phyloP scores from a whole-genome alignment of 805 yeast species.

The Kodamaea neixiangensis region DNA sequence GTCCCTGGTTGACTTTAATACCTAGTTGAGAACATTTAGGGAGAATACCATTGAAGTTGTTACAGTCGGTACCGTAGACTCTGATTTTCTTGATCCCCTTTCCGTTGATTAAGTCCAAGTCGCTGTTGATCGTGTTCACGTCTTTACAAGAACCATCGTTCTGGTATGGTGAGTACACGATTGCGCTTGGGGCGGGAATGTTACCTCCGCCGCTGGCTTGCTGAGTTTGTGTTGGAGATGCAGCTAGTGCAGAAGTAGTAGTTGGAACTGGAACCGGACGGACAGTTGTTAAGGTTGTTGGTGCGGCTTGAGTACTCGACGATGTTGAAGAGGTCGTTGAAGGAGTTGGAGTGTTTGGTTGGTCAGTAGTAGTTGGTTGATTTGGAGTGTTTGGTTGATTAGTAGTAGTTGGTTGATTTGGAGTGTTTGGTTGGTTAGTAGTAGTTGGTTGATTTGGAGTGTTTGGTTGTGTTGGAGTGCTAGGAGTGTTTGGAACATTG shows the following conservation, averaged over 20 bases:
- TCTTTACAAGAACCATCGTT: constrained; percentile 69
- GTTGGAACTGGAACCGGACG: constrained; percentile 14
- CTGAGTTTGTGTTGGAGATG: constrained; percentile 16
- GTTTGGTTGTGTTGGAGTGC: background rate
- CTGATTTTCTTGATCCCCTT: constrained; percentile 70
- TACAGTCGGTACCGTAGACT: constrained; percentile 87
- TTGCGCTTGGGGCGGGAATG: constrained; percentile 51
- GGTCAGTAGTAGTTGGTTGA: constrained; percentile 10
- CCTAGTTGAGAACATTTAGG: constrained; percentile 64
- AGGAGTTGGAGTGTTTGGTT: constrained; percentile 11
- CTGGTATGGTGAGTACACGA: constrained; percentile 80
- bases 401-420: constrained; percentile 18
- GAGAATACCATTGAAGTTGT: constrained; percentile 61
- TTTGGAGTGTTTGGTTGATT: constrained; percentile 21
- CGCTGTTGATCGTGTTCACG: constrained; percentile 52
- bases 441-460: background rate
- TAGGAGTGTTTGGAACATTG: too few species aligned
- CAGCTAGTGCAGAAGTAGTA: constrained; percentile 9
- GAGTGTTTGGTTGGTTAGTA: constrained; percentile 3
- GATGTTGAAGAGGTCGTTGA: constrained; percentile 15
- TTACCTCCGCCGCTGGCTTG: constrained; percentile 10
- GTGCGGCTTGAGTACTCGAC: background rate
- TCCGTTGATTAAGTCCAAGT: constrained; percentile 56
- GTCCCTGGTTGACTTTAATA: constrained; percentile 77
- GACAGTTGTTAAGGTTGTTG: constrained; percentile 17